These are phyloP conservation scores for Apiospora pterosperma DNA, from an alignment of 2,329 filamentous ascomycete genomes.

Conservation along the genomic window DNA sequence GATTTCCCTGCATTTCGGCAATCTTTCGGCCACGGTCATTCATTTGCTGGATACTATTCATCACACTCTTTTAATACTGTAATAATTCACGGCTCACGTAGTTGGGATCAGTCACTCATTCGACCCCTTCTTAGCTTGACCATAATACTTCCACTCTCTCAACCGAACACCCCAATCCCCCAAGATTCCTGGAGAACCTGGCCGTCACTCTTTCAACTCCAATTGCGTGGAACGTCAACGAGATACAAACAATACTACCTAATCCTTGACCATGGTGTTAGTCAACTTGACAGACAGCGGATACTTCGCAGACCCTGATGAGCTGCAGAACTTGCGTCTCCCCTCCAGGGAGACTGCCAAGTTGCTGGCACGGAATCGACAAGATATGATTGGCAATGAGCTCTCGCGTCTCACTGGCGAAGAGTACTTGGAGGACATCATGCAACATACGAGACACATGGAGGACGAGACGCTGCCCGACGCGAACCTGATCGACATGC, in stretches of 20 bases:
- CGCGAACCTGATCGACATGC: constrained; percentile 97
- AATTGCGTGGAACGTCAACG: constrained; percentile 9
- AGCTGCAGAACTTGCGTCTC: constrained; percentile 51
- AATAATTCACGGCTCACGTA: constrained; percentile 41
- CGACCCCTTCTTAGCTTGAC: constrained; percentile 20
- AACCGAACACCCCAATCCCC: constrained; percentile 21
- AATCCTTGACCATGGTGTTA: constrained; percentile 44
- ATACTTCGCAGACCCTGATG: constrained; percentile 57
- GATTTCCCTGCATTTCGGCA: constrained; percentile 32
- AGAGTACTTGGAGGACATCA: constrained; percentile 91
- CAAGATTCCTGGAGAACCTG: constrained; percentile 53
- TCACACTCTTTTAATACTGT: constrained; percentile 57
- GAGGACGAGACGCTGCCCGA: constrained; percentile 92
- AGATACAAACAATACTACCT: constrained; percentile 15
- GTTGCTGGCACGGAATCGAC: constrained; percentile 75
- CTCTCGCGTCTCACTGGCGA: constrained; percentile 81
- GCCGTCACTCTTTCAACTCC: constrained; percentile 40
- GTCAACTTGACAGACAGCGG: constrained; percentile 38
- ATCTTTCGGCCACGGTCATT: constrained; percentile 53
- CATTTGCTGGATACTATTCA: constrained; percentile 48
- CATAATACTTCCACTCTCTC: constrained; percentile 10
- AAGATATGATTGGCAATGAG: constrained; percentile 85
- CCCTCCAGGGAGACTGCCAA: constrained; percentile 73
- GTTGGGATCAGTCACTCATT: constrained; percentile 43
- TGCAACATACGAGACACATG: constrained; percentile 94